Percentiles rank a stretch among this genome's conserved stretches.
phyloP scores from a whole-genome alignment of 768 basidiomycete species.

The Tricholoma matsutake region DNA sequence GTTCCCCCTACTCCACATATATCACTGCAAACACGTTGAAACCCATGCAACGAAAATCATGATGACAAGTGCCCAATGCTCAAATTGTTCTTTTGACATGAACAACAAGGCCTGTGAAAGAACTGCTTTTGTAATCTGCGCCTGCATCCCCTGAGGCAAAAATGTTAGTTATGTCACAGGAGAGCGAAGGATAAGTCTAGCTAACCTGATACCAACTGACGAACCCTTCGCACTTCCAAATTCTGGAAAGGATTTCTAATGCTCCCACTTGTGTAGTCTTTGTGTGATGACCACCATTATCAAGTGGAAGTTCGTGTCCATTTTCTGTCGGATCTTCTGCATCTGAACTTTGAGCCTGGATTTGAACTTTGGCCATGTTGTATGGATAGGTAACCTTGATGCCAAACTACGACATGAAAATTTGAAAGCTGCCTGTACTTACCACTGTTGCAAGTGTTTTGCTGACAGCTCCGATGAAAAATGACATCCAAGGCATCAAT shows the following conservation, averaged over 20 bases:
- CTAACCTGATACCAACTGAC: constrained; percentile 94
- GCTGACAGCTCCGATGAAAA: constrained; percentile 86
- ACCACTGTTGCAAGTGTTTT: constrained; percentile 97
- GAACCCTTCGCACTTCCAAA: constrained; percentile 76
- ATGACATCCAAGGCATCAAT: constrained; percentile 74
- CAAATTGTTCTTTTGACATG: constrained; percentile 97
- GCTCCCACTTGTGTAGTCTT: constrained; percentile 65
- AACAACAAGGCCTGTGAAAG: constrained; percentile 93
- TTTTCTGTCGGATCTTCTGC: constrained; percentile 44
- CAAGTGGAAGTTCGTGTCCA: constrained; percentile 35
- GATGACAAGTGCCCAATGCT: constrained; percentile 77
- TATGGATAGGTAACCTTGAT: constrained; percentile 89
- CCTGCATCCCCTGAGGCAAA: constrained; percentile 78
- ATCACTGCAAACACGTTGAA: constrained; percentile 12
- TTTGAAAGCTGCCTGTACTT: constrained; percentile 27
- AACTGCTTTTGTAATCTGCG: constrained; percentile 95
- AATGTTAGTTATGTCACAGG: neutral
- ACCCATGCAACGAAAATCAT: constrained; percentile 53
- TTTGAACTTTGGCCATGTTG: constrained; percentile 94
- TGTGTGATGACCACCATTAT: constrained; percentile 41
- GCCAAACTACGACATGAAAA: neutral
- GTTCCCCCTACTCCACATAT: no score
- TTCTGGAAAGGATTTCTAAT: constrained; percentile 66
- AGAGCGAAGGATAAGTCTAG: constrained; percentile 4
- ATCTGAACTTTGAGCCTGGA: constrained; percentile 79